Evolutionary conservation across 2,329 filamentous ascomycete genomes (phyloP), one percentile per base, ranked within the genome.

Genomic region (Macrophomina phaseolina): DNA sequence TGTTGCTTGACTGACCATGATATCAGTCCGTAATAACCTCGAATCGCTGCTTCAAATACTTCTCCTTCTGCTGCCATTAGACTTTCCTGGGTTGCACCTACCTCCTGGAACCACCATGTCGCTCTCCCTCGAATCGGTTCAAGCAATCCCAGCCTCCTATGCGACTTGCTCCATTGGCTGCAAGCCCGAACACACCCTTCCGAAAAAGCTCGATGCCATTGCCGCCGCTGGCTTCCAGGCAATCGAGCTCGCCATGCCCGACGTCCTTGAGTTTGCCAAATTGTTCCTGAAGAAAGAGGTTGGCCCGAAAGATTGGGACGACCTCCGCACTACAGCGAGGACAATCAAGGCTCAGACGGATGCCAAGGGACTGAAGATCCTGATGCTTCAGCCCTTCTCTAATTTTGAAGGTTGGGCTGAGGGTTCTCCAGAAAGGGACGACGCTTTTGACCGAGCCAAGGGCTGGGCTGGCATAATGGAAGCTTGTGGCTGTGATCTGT

Each of bases 321-420:
- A 83, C 3, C 81, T 93, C 0, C 82, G 82, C 65, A 77, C 79
- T 1, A 84, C 89, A 0, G 88, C 85, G 0, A 73, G 73, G 16
- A 80, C 86, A 46, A 84, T 92, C 60, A 84, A 82, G 62, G 77
- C 78, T 0, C 76, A 90, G 55, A 88, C 86, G 58, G 78, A 84
- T 32, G 80, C 84, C 11, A 80, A 87, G 40, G 77, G 79, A 0
- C 77, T 93, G 1, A 80, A 83, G 42, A 84, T 93, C 66, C 83
- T 93, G 75, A 90, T 93, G 81, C 78, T 93, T 5, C 91, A 94
- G 72, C 90, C 91, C 0, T 93, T 94, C 71, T 81, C 87, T 16
- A 91, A 93, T 71, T 93, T 92, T 67, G 91, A 94, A 71, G 91
- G 91, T 1, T 94, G 91, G 90, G 79, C 83, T 0, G 80, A 81